These are phyloP conservation scores for Areca catechu DNA, from an alignment of 176 grass and related monocot species.

Conservation along the genomic window DNA sequence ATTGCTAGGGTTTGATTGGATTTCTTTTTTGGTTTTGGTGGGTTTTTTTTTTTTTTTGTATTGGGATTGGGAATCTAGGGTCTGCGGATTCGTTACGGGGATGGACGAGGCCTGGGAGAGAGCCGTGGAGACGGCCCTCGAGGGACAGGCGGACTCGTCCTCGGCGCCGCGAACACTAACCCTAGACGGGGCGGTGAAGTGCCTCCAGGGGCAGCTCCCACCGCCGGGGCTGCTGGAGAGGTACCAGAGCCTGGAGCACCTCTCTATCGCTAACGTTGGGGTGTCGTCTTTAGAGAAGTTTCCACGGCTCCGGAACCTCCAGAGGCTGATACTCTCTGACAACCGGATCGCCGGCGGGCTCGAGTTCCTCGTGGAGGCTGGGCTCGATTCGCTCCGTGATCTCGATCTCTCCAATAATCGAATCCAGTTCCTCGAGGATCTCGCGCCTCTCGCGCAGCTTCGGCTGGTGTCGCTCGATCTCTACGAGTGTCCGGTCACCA, in stretches of 20 bases:
- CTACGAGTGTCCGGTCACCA: slow-evolving; percentile 84
- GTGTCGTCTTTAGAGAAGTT: slow-evolving; percentile 71
- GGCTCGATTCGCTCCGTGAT: slow-evolving; percentile 62
- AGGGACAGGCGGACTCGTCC: slow-evolving; percentile 5
- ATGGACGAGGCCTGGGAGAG: slow-evolving; percentile 96
- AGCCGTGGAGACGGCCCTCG: slow-evolving; percentile 80
- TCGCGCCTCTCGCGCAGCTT: slow-evolving; percentile 62
- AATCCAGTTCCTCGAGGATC: slow-evolving; percentile 70
- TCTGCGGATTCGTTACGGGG: not conserved
- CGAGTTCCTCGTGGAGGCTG: slow-evolving; percentile 72
- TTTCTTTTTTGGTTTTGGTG: not conserved
- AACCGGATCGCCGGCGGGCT: slow-evolving; percentile 88
- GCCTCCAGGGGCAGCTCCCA: slow-evolving; percentile 63
- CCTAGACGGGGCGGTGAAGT: slow-evolving; percentile 85
- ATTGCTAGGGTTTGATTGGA: not conserved
- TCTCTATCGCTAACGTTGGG: slow-evolving; percentile 82
- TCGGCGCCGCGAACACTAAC: slow-evolving; percentile 65
- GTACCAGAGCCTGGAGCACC: slow-evolving; percentile 75
- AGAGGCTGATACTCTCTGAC: slow-evolving; percentile 78
- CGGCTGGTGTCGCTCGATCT: slow-evolving; percentile 84
- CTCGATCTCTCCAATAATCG: slow-evolving; percentile 93
- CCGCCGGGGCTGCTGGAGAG: slow-evolving; percentile 67
- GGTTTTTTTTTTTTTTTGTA: not conserved
- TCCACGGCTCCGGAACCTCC: slow-evolving; percentile 69
- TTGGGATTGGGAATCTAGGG: slow-evolving; percentile 5